These are phyloP conservation scores for Lactuca saligna DNA, from an alignment of 129 eudicot species.

Conservation along the genomic window DNA sequence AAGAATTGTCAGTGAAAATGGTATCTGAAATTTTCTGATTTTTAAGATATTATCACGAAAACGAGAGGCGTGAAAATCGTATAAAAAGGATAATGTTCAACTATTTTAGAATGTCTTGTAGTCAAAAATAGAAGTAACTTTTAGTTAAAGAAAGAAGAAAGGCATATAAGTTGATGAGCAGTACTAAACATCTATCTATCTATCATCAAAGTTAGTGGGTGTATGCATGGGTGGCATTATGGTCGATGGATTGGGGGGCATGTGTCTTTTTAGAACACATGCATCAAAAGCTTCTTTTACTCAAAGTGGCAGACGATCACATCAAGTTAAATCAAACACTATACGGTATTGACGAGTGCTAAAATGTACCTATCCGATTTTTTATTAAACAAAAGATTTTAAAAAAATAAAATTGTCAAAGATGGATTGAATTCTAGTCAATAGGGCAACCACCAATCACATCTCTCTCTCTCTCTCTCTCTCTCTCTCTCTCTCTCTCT, in stretches of 20 bases:
- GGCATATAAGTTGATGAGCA: constrained; percentile 19
- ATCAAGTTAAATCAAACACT: constrained; percentile 13
- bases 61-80: neutral
- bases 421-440: no score
- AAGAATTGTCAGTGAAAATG: constrained; percentile 6
- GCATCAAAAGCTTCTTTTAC: constrained; percentile 19
- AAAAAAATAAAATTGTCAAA: no score
- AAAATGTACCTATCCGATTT: neutral
- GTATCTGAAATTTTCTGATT: neutral
- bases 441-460: no score
- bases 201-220: constrained; percentile 18
- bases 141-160: constrained; percentile 10
- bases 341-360: constrained; percentile 7
- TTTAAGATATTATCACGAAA: neutral
- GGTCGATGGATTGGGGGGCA: constrained; percentile 12
- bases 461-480: no score
- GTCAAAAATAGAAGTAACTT: constrained; percentile 22
- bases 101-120: constrained; percentile 17
- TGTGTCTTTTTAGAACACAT: constrained; percentile 25
- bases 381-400: no score
- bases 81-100: neutral
- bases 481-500: no score
- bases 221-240: constrained; percentile 21
- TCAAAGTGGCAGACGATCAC: constrained; percentile 16
- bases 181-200: constrained; percentile 9